Base-by-base conservation (phyloP, 768 basidiomycete species). In the Serendipita indica region DNA sequence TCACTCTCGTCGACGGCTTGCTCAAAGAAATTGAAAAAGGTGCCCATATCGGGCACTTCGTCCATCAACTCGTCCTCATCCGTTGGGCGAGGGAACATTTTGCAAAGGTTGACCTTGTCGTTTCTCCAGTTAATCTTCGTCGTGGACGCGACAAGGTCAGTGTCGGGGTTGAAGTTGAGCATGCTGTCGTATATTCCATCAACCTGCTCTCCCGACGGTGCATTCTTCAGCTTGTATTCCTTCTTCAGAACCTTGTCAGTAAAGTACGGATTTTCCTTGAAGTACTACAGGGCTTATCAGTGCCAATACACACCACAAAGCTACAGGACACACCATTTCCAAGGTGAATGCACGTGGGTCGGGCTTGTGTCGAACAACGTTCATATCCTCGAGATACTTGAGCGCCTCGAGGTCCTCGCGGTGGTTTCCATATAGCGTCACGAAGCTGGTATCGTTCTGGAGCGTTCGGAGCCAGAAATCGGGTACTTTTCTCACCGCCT, bases 11-110 rank as follows among this genome's bases (percentile, higher is more conserved):
- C 88, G 35, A 72, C 66, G 10, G 75, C 74, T 61, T 75, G 66
- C 70, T 86, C 88, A 62, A 91, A 89, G 67, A 85, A 84, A 72
- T 89, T 89, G 78, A 91, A 91, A 74, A 91, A 89, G 66, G 82
- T 87, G 59, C 89, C 89, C 52, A 77, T 71, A 52, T 91, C 89
- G 25, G 78, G 74, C n/a, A n/a, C n/a, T n/a, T n/a, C n/a, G 39
- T 76, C 72, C 57, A 77, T 64, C 32, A 83, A 83, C 25, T 79
- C 77, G 3, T 67, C 70, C 16, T 84, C 86, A 25, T 77, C 79
- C 58, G 79, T 76, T 33, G 82, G 80, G 14, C 58, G 57, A 35
- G 88, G 86, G 68, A 90, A 83, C 58, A 83, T 63, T 67, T 88
- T 87, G 22, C 86, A 87, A 67, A 91, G 67, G n/a, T 81, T 81